These are phyloP conservation scores for Nakaseomyces uthaithaninus DNA, from an alignment of 1,139 yeast species.

Conservation along the genomic window DNA sequence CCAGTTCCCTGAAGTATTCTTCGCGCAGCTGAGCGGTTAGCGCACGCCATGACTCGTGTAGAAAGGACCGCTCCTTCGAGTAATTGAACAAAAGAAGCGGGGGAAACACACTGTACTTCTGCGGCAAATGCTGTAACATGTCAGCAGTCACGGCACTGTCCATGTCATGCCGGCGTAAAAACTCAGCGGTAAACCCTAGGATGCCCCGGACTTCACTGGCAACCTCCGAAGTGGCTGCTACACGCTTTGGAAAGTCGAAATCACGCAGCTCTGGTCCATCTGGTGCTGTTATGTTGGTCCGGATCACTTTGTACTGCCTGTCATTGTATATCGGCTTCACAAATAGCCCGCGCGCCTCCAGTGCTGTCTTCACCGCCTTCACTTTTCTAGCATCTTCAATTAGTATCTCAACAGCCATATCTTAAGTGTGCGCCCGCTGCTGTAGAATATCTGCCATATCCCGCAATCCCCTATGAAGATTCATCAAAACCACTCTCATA, in stretches of 20 bases:
- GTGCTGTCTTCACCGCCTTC: slow-evolving; percentile 26
- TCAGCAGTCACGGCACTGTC: slow-evolving; percentile 1
- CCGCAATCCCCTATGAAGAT: no score
- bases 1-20: slow-evolving; percentile 28
- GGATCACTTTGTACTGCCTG: slow-evolving; percentile 17
- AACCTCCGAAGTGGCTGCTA: no score
- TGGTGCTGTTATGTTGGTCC: slow-evolving; percentile 15
- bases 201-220: slow-evolving; percentile 11
- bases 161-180: slow-evolving; percentile 11
- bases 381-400: slow-evolving; percentile 18
- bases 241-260: no score
- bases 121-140: slow-evolving; percentile 35
- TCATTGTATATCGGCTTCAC: slow-evolving; percentile 23
- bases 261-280: no score
- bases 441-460: no score
- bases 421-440: not conserved
- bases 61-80: slow-evolving; percentile 36
- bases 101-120: slow-evolving; percentile 54
- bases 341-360: slow-evolving; percentile 22
- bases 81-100: slow-evolving; percentile 54
- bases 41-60: slow-evolving; percentile 33
- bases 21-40: slow-evolving; percentile 15
- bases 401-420: slow-evolving; percentile 21
- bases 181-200: slow-evolving; percentile 12
- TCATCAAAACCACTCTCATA: no score